phyloP scores from a whole-genome alignment of 2,329 filamentous ascomycete genomes.

The Lachnellula willkommii region DNA sequence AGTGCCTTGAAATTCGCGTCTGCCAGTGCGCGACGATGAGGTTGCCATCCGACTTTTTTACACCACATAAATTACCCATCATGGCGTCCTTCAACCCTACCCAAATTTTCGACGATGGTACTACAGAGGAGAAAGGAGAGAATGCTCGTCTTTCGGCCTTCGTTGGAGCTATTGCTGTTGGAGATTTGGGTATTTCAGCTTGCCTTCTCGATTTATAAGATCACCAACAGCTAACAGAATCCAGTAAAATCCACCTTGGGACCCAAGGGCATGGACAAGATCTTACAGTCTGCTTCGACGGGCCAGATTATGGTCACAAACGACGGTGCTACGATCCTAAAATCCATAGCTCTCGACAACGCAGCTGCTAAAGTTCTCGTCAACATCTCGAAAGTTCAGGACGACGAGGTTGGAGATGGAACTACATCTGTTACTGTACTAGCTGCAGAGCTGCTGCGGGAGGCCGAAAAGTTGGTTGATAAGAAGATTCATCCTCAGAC shows the following conservation, averaged over 20 bases:
- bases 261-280: constrained; percentile 88
- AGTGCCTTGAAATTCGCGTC: constrained; percentile 3
- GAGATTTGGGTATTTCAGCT: constrained; percentile 55
- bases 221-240: constrained; percentile 4
- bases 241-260: constrained; percentile 93
- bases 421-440: constrained; percentile 97
- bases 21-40: constrained; percentile 7
- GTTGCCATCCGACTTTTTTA: constrained; percentile 6
- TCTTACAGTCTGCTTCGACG: constrained; percentile 72
- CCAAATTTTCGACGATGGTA: constrained; percentile 96
- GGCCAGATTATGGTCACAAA: constrained; percentile 98
- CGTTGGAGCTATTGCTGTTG: constrained; percentile 95
- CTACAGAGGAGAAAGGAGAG: constrained; percentile 96
- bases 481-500: constrained; percentile 99
- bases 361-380: constrained; percentile 96
- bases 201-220: constrained; percentile 4
- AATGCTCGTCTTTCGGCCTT: constrained; percentile 98
- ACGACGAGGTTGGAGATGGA: constrained; percentile 96
- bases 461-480: constrained; percentile 94
- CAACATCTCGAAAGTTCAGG: constrained; percentile 98
- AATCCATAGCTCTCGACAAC: constrained; percentile 97
- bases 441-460: constrained; percentile 87
- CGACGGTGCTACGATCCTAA: constrained; percentile 96
- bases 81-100: constrained; percentile 71
- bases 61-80: constrained; percentile 14